Conservation (phyloP, 179 eudicot genomes). For the Beta lomatogona region DNA sequence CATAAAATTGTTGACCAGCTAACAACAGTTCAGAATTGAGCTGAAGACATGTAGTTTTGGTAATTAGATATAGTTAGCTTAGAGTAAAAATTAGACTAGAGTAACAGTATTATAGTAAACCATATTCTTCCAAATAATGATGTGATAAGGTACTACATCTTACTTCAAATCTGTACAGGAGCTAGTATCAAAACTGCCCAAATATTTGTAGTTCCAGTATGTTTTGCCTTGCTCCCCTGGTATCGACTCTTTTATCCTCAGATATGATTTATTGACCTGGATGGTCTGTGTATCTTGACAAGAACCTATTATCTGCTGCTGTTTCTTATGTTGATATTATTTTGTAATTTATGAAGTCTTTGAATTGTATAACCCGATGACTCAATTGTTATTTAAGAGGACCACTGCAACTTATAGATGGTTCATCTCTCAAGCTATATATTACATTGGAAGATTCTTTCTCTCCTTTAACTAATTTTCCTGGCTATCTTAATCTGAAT, state of each 20-base stretch:
- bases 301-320: neutral
- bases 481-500: neutral
- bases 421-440: neutral
- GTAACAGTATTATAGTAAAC: no score
- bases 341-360: neutral
- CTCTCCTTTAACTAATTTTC: neutral
- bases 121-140: no score
- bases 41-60: no score
- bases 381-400: neutral
- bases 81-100: no score
- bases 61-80: no score
- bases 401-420: neutral
- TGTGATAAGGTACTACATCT: neutral
- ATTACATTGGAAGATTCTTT: neutral
- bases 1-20: no score
- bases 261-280: neutral
- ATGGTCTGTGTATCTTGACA: neutral
- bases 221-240: neutral
- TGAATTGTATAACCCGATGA: neutral
- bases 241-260: neutral
- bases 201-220: conserved; percentile 25
- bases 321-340: neutral
- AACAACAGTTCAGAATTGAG: no score
- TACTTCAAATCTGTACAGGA: neutral
- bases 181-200: conserved; percentile 15